phyloP scores from a whole-genome alignment of 2,329 filamentous ascomycete genomes.

The Didymella keratinophila region DNA sequence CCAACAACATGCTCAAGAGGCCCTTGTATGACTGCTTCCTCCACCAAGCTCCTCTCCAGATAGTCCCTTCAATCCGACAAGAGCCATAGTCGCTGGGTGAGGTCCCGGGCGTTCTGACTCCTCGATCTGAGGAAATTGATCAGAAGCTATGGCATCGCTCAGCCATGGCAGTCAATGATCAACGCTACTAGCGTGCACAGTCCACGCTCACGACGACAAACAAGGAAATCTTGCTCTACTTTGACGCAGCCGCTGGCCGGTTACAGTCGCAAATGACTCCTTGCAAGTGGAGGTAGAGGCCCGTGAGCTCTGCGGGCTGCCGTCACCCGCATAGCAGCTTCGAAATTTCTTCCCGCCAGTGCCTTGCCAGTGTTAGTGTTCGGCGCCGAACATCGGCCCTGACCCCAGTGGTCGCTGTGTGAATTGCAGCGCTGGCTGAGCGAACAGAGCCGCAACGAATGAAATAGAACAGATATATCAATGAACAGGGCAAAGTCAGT shows the following conservation, averaged over 20 bases:
- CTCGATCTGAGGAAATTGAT: constrained; percentile 20
- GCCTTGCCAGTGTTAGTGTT: constrained; percentile 28
- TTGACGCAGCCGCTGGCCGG: constrained; percentile 15
- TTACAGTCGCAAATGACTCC: constrained; percentile 23
- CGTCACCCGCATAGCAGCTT: constrained; percentile 20
- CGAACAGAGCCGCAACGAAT: background rate
- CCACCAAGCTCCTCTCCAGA: background rate
- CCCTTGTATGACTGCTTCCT: background rate
- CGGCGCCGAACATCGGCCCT: constrained; percentile 33
- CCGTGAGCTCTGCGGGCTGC: constrained; percentile 20
- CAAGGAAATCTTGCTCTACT: constrained; percentile 16
- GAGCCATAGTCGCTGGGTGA: background rate
- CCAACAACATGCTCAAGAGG: background rate
- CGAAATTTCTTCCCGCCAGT: constrained; percentile 37
- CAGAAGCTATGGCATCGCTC: constrained; percentile 13
- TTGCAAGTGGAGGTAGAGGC: constrained; percentile 12
- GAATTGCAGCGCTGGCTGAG: constrained; percentile 5
- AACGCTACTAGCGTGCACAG: constrained; percentile 19
- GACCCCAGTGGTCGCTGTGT: constrained; percentile 11
- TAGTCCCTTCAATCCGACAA: background rate
- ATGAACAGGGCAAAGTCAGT: background rate
- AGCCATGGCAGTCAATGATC: constrained; percentile 13
- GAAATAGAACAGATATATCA: background rate
- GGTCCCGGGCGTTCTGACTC: constrained; percentile 13
- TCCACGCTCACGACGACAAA: constrained; percentile 8